Conservation (phyloP, 306 rosid genomes). For the Vigna unguiculata region DNA sequence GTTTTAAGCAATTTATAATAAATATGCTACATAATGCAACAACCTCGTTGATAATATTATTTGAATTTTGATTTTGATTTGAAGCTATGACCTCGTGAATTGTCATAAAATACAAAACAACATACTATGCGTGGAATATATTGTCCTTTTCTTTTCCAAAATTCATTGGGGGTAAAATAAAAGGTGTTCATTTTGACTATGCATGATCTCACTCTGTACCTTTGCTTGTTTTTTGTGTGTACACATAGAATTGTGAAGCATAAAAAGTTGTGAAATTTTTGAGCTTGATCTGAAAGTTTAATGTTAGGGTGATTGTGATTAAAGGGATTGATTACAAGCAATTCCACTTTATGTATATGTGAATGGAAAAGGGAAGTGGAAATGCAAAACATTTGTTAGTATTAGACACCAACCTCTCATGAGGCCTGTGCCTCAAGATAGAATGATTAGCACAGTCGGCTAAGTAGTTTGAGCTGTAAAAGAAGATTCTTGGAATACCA, state of each 20-base stretch:
- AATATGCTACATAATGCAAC: not conserved
- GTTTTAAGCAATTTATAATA: slow-evolving; percentile 11
- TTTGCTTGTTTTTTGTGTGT: not conserved
- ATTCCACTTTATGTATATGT: slow-evolving; percentile 19
- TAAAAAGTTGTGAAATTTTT: slow-evolving; percentile 8
- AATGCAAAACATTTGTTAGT: no score
- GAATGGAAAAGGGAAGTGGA: no score
- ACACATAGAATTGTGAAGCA: not conserved
- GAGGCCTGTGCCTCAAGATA: slow-evolving; percentile 41
- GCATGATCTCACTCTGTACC: slow-evolving; percentile 1
- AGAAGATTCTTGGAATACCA: slow-evolving; percentile 45
- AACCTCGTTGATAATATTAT: not conserved
- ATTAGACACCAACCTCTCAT: slow-evolving; percentile 33
- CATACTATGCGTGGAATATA: slow-evolving; percentile 17
- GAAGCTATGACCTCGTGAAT: slow-evolving; percentile 23
- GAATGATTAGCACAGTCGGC: slow-evolving; percentile 17
- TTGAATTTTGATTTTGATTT: slow-evolving; percentile 3
- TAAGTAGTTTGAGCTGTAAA: slow-evolving; percentile 45
- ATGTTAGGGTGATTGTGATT: slow-evolving; percentile 30
- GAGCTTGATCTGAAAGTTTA: slow-evolving; percentile 18
- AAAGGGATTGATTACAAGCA: slow-evolving; percentile 43
- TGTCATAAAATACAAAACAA: slow-evolving; percentile 5
- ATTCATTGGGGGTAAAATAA: not conserved
- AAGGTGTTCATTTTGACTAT: slow-evolving; percentile 29
- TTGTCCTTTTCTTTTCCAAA: not conserved